These are phyloP conservation scores for Apostasia ramifera DNA, from an alignment of 106 monocot genomes.

Conservation along the genomic window DNA sequence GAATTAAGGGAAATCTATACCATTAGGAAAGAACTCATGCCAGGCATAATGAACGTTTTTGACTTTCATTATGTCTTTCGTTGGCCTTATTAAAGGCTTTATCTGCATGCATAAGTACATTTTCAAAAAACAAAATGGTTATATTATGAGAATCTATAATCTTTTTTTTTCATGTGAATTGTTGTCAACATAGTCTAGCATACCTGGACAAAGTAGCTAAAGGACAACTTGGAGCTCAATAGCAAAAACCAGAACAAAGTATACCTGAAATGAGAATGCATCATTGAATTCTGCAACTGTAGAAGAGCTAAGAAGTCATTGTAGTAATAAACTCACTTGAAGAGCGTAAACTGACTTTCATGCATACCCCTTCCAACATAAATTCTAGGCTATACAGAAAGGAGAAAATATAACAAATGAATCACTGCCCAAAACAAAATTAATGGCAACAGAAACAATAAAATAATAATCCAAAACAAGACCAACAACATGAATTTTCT, in stretches of 20 bases:
- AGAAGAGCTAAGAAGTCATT: not conserved
- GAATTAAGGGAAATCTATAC: conserved; percentile 28
- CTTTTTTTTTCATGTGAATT: conserved; percentile 1
- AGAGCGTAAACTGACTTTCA: conserved; percentile 88
- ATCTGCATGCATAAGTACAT: conserved; percentile 42
- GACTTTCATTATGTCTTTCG: conserved; percentile 95
- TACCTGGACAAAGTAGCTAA: conserved; percentile 87
- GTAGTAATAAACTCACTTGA: conserved; percentile 58
- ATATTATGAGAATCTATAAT: not conserved
- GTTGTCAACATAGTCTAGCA: not conserved
- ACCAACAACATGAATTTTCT: no score
- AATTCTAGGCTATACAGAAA: conserved; percentile 68
- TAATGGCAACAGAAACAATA: no score
- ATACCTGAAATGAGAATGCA: conserved; percentile 50
- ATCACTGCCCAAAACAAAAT: not conserved
- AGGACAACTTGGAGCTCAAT: conserved; percentile 72
- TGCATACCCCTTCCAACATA: conserved; percentile 99
- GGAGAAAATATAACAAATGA: not conserved
- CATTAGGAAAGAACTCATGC: conserved; percentile 97
- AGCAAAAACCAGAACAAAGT: conserved; percentile 97
- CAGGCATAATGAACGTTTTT: conserved; percentile 74
- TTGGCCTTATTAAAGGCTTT: conserved; percentile 80
- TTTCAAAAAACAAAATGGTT: not conserved
- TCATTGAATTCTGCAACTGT: not conserved
- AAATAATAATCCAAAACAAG: no score